Conservation (phyloP, 2,329 filamentous ascomycete genomes). For the Cladobotryum protrusum region DNA sequence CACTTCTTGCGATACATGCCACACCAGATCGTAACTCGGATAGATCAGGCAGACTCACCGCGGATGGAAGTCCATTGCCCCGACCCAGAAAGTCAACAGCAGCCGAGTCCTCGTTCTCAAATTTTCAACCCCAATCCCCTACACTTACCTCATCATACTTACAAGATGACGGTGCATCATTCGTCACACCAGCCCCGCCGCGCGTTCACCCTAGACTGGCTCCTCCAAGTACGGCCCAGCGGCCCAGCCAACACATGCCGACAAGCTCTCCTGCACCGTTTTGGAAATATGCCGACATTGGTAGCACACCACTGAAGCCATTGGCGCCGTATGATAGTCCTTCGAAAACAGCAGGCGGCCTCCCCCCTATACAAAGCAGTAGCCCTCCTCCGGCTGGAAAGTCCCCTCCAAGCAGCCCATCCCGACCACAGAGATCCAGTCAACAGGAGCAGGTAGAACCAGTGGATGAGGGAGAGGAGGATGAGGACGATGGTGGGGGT, state of each 20-base stretch:
- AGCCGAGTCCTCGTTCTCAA: constrained; percentile 40
- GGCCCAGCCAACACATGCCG: constrained; percentile 79
- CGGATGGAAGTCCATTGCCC: constrained; percentile 58
- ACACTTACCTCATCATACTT: constrained; percentile 56
- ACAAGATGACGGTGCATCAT: constrained; percentile 54
- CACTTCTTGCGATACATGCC: constrained; percentile 45
- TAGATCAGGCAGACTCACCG: constrained; percentile 34
- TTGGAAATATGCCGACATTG: constrained; percentile 78
- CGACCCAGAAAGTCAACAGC: constrained; percentile 45
- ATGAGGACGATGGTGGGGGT: constrained; percentile 24
- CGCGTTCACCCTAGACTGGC: constrained; percentile 68
- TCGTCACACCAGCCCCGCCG: constrained; percentile 67
- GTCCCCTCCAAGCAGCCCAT: constrained; percentile 49
- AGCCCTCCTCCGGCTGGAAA: constrained; percentile 48
- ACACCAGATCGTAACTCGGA: constrained; percentile 51
- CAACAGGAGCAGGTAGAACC: constrained; percentile 23
- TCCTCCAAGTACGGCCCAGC: constrained; percentile 72
- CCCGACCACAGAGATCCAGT: constrained; percentile 32
- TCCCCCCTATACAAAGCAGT: constrained; percentile 47
- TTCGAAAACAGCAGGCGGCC: constrained; percentile 38
- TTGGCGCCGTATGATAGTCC: constrained; percentile 52
- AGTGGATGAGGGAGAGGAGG: constrained; percentile 35
- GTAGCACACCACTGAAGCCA: constrained; percentile 61
- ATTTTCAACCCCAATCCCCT: constrained; percentile 52
- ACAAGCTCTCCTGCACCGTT: constrained; percentile 81